phyloP scores from a whole-genome alignment of 192 early-diverging fungal species.

The Diversispora eburnea region DNA sequence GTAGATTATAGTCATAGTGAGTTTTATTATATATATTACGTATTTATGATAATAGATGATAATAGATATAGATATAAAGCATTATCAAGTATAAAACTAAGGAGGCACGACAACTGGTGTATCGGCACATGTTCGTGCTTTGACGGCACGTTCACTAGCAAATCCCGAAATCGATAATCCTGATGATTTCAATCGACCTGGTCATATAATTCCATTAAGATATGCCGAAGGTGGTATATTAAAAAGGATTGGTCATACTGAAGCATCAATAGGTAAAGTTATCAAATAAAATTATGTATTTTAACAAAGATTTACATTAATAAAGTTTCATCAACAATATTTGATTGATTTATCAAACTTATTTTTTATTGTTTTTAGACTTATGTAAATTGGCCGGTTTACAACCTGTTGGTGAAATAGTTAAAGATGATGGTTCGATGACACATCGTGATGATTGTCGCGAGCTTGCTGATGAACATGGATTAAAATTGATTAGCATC shows the following conservation, averaged over 20 bases:
- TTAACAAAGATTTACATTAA: neutral
- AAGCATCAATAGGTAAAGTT: constrained; percentile 66
- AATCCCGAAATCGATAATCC: constrained; percentile 61
- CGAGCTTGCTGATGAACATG: constrained; percentile 78
- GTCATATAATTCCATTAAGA: constrained; percentile 93
- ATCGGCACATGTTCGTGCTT: constrained; percentile 84
- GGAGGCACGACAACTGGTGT: constrained; percentile 91
- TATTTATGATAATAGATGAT: neutral
- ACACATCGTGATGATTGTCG: constrained; percentile 89
- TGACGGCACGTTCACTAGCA: constrained; percentile 75
- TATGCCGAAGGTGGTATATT: constrained; percentile 77
- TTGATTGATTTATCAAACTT: neutral
- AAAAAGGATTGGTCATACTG: constrained; percentile 90
- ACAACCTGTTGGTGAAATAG: constrained; percentile 83
- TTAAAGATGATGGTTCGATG: constrained; percentile 90
- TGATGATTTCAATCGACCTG: constrained; percentile 79
- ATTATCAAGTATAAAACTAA: neutral
- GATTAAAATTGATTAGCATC: constrained; percentile 86
- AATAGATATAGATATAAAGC: neutral
- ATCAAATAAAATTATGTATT: no score
- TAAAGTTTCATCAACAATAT: constrained; percentile 3
- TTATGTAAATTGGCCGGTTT: constrained; percentile 81
- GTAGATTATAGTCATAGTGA: constrained; percentile 74
- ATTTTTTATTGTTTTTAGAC: constrained; percentile 43
- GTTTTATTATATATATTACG: neutral